phyloP scores from a whole-genome alignment of 1,139 yeast species.

The Geotrichum europaeum region DNA sequence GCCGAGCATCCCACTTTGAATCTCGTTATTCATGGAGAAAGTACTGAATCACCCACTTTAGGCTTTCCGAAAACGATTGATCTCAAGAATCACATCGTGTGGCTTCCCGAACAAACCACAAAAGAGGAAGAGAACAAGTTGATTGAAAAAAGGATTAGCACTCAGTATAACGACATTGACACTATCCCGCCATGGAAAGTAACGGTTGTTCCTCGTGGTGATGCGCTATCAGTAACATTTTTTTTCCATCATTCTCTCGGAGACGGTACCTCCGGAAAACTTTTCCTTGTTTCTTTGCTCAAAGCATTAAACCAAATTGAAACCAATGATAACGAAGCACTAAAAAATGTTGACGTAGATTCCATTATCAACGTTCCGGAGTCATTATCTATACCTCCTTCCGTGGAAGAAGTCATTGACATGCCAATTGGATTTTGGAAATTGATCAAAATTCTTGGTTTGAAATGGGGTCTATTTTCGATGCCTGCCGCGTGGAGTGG shows the following conservation, averaged over 20 bases:
- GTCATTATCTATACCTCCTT: neutral
- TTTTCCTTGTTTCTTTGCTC: slow-evolving; percentile 1
- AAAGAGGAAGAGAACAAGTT: neutral
- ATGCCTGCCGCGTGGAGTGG: slow-evolving; percentile 6
- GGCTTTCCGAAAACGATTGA: slow-evolving; percentile 1
- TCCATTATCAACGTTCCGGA: slow-evolving; percentile 1
- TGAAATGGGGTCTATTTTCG: neutral
- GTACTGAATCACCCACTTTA: neutral
- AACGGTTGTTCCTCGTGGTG: slow-evolving; percentile 1
- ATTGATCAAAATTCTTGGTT: neutral
- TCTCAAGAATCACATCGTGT: slow-evolving; percentile 3
- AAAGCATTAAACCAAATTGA: slow-evolving; percentile 1
- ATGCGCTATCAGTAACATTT: slow-evolving; percentile 2
- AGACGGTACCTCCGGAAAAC: slow-evolving; percentile 16
- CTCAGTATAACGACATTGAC: slow-evolving; percentile 1
- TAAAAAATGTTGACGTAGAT: neutral
- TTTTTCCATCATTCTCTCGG: slow-evolving; percentile 14
- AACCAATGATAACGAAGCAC: neutral
- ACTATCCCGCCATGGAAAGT: slow-evolving; percentile 16
- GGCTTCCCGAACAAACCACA: neutral
- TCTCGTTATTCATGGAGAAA: neutral
- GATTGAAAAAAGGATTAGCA: neutral
- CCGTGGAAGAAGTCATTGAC: slow-evolving; percentile 5
- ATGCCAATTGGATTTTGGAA: slow-evolving; percentile 2
- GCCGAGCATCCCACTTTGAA: slow-evolving; percentile 1